Evolutionary conservation across 768 basidiomycete species (phyloP).

Genomic region (Cystofilobasidium macerans): DNA sequence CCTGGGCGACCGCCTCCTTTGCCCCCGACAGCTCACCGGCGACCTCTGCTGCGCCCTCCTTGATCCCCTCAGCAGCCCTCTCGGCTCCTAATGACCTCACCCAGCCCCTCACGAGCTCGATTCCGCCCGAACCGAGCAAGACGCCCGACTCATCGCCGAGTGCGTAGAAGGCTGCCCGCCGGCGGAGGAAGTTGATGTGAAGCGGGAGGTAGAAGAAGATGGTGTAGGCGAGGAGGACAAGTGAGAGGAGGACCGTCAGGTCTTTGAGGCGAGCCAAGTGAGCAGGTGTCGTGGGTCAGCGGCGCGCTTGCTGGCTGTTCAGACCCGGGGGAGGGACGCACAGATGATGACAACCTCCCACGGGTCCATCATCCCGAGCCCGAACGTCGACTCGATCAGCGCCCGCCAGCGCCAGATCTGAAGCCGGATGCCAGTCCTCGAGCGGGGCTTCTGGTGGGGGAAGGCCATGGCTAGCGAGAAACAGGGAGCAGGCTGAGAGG

Average conservation of each 20-base stretch:
- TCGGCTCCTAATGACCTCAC: no score
- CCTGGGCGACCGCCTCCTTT: no score
- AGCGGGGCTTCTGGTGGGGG: constrained; percentile 23
- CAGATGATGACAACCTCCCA: constrained; percentile 58
- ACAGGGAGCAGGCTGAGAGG: not conserved
- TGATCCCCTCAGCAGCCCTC: no score
- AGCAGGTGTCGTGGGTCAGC: not conserved
- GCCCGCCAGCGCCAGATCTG: constrained; percentile 49
- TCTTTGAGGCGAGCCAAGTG: not conserved
- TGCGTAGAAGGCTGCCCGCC: constrained; percentile 53
- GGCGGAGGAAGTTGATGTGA: constrained; percentile 47
- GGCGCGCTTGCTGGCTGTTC: not conserved
- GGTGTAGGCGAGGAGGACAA: constrained; percentile 32
- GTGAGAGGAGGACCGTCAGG: not conserved
- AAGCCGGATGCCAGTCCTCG: constrained; percentile 29
- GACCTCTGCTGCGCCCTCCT: no score
- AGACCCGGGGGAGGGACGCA: constrained; percentile 37
- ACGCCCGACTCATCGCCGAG: constrained; percentile 40
- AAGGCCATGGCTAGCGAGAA: constrained; percentile 14
- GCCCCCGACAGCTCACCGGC: not conserved
- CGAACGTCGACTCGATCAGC: constrained; percentile 53
- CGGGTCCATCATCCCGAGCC: constrained; percentile 51
- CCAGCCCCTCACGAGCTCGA: not conserved
- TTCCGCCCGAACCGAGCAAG: not conserved
- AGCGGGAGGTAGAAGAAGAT: constrained; percentile 51